Conservation (phyloP, 169 alveolate genomes). For the Plasmodium coatneyi region DNA sequence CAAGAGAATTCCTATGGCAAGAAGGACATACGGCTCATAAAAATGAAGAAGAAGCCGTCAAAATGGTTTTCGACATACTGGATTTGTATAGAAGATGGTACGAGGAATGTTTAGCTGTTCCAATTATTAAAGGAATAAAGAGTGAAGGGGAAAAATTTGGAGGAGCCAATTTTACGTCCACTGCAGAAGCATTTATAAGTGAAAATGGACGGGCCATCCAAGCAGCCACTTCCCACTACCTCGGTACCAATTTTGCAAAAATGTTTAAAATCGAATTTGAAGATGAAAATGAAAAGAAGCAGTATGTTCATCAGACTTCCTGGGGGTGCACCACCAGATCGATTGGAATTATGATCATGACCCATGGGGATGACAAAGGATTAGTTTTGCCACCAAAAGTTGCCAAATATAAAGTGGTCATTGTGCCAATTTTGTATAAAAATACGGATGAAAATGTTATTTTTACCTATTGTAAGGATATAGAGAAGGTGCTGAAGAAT, state of each 20-base stretch:
- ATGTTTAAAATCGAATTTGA: slow-evolving; percentile 95
- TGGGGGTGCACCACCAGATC: slow-evolving; percentile 99
- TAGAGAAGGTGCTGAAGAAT: slow-evolving; percentile 80
- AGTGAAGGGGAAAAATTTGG: slow-evolving; percentile 98
- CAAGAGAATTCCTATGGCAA: slow-evolving; percentile 99
- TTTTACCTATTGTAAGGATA: slow-evolving; percentile 70
- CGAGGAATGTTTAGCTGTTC: slow-evolving; percentile 98
- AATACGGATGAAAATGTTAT: slow-evolving; percentile 70
- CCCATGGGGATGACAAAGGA: slow-evolving; percentile 99
- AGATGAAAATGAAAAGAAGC: slow-evolving; percentile 93
- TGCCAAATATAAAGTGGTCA: slow-evolving; percentile 96
- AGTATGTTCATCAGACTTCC: slow-evolving; percentile 96
- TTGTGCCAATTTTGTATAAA: slow-evolving; percentile 94
- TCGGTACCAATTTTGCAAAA: slow-evolving; percentile 99
- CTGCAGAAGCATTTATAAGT: slow-evolving; percentile 97
- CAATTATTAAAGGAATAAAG: slow-evolving; percentile 98
- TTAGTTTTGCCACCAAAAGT: slow-evolving; percentile 98
- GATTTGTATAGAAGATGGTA: slow-evolving; percentile 92
- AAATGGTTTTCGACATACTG: slow-evolving; percentile 91
- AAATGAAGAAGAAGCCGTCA: slow-evolving; percentile 95
- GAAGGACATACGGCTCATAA: slow-evolving; percentile 99
- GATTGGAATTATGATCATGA: slow-evolving; percentile 96
- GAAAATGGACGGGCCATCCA: slow-evolving; percentile 99
- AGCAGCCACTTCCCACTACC: slow-evolving; percentile 98
- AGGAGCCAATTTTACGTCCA: slow-evolving; percentile 98